Conservation (phyloP, 2,329 filamentous ascomycete genomes). For the Stylonectria norvegica region DNA sequence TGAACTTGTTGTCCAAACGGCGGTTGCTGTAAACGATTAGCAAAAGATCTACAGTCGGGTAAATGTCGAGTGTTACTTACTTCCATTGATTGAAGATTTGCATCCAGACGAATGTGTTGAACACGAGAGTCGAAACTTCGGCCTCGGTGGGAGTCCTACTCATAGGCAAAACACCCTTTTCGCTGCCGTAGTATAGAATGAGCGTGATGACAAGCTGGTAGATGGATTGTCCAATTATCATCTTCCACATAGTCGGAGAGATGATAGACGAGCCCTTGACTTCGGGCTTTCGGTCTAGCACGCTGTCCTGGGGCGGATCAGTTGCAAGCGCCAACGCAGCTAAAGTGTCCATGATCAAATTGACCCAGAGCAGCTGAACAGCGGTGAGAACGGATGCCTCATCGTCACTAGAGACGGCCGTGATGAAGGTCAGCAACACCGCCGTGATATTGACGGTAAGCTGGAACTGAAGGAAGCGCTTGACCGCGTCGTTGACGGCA, state of each 20-base stretch:
- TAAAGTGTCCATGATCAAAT: slow-evolving; percentile 96
- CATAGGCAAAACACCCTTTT: slow-evolving; percentile 44
- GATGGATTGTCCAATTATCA: slow-evolving; percentile 90
- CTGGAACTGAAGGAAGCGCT: slow-evolving; percentile 74
- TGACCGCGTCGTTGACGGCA: slow-evolving; percentile 73
- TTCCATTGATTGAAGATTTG: slow-evolving; percentile 99
- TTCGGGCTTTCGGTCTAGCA: slow-evolving; percentile 72
- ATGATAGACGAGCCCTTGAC: slow-evolving; percentile 61
- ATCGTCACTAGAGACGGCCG: slow-evolving; percentile 67
- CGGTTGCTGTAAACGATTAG: slow-evolving; percentile 60
- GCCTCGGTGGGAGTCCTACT: slow-evolving; percentile 40
- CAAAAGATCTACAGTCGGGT: background rate
- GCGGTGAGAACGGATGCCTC: slow-evolving; percentile 78
- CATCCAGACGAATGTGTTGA: slow-evolving; percentile 99
- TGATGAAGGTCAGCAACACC: slow-evolving; percentile 82
- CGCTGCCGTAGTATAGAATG: slow-evolving; percentile 73
- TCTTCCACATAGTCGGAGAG: slow-evolving; percentile 96
- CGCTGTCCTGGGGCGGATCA: slow-evolving; percentile 78
- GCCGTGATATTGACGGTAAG: slow-evolving; percentile 90
- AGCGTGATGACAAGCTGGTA: slow-evolving; percentile 83
- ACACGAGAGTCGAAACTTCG: slow-evolving; percentile 76
- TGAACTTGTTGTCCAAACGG: slow-evolving; percentile 89
- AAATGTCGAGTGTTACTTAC: slow-evolving; percentile 45
- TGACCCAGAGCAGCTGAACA: slow-evolving; percentile 93
- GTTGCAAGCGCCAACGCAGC: slow-evolving; percentile 85